Conservation (phyloP, 1,284 basidiomycete genomes). For the Austroboletus olivaceoglutinosus region DNA sequence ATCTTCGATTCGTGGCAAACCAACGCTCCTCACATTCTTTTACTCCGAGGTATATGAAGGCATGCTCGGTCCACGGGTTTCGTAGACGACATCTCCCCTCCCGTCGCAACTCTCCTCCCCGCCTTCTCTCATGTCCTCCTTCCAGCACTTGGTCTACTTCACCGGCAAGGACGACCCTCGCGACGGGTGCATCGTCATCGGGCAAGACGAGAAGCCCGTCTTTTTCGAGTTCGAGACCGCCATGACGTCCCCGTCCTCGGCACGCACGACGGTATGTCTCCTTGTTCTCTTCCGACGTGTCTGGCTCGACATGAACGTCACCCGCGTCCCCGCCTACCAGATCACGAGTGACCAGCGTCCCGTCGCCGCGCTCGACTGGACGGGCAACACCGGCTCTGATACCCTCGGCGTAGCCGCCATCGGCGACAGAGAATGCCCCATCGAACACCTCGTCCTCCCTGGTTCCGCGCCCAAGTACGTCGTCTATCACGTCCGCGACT, state of each 20-base stretch:
- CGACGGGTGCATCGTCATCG: constrained; percentile 62
- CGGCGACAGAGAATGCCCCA: constrained; percentile 53
- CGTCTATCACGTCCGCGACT: too few relatives aligned
- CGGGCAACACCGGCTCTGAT: constrained; percentile 37
- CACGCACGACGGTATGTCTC: constrained; percentile 50
- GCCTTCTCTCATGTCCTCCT: constrained; percentile 23
- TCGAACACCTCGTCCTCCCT: constrained; percentile 58
- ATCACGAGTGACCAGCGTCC: constrained; percentile 50
- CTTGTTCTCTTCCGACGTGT: background rate
- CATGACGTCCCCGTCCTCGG: constrained; percentile 29
- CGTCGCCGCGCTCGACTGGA: constrained; percentile 66
- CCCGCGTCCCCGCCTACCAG: too few relatives aligned
- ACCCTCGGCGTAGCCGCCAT: constrained; percentile 58
- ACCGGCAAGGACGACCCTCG: constrained; percentile 66
- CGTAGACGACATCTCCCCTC: constrained; percentile 5
- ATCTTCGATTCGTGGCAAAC: constrained; percentile 37
- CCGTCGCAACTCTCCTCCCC: background rate
- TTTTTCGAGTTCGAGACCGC: constrained; percentile 66
- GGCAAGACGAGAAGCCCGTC: constrained; percentile 56
- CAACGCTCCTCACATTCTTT: constrained; percentile 5
- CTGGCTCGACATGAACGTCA: too few relatives aligned
- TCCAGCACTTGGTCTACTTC: constrained; percentile 62
- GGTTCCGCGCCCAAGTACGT: constrained; percentile 49
- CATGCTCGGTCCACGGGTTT: constrained; percentile 8
- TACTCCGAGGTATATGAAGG: constrained; percentile 30